phyloP scores from a whole-genome alignment of 441 rosid genomes.

The Erodium moschatum region DNA sequence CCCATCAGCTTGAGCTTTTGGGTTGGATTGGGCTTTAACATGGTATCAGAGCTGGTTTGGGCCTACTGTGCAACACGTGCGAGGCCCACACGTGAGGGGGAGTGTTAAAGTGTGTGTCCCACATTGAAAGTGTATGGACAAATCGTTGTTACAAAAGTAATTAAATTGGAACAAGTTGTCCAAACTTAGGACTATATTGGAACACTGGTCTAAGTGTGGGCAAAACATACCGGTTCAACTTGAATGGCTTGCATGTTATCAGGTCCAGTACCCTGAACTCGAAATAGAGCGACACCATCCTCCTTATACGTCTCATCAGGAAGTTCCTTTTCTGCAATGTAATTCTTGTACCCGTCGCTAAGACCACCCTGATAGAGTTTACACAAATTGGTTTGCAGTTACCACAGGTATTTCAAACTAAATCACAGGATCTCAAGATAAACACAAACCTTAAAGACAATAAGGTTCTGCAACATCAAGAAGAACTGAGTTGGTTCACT shows the following conservation, averaged over 20 bases:
- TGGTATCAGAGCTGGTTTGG: no score
- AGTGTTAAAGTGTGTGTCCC: no score
- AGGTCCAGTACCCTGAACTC: conserved; percentile 94
- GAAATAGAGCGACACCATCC: conserved; percentile 68
- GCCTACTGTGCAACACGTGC: no score
- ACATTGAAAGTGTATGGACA: no score
- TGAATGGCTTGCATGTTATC: conserved; percentile 98
- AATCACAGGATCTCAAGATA: conserved; percentile 5
- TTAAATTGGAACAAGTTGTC: no score
- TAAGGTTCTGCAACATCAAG: conserved; percentile 83
- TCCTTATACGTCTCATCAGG: conserved; percentile 66
- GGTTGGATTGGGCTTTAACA: no score
- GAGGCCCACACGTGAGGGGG: no score
- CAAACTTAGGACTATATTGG: no score
- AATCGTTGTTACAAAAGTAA: no score
- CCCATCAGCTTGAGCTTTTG: no score
- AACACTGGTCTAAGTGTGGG: no score
- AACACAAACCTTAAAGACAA: conserved; percentile 67
- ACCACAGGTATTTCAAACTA: conserved; percentile 9
- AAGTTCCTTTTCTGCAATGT: conserved; percentile 58
- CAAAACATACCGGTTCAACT: conserved; percentile 70
- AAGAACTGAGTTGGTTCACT: conserved; percentile 87
- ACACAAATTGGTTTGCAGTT: conserved; percentile 19
- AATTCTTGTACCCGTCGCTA: conserved; percentile 70
- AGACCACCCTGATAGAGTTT: conserved; percentile 64